Conservation (phyloP, 2,329 filamentous ascomycete genomes). For the Xylaria sp. region DNA sequence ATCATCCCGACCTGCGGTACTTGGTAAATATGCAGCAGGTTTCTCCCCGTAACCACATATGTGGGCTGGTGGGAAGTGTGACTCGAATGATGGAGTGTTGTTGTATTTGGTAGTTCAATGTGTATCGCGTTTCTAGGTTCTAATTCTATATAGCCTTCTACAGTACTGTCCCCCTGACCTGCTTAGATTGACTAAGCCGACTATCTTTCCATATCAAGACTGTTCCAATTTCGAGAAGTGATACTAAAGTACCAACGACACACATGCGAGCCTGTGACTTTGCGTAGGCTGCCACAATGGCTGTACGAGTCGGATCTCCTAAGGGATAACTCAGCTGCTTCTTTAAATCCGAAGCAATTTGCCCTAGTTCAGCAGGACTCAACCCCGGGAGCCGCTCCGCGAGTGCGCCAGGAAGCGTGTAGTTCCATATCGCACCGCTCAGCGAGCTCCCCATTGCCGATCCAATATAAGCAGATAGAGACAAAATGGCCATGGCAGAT, state of each 20-base stretch:
- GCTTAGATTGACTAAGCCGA: conserved; percentile 40
- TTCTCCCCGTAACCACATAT: neutral
- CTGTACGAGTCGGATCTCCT: conserved; percentile 41
- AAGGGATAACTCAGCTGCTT: conserved; percentile 44
- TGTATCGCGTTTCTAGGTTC: neutral
- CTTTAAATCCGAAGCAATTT: conserved; percentile 42
- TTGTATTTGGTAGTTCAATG: neutral
- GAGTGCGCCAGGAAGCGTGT: conserved; percentile 42
- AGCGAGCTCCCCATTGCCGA: conserved; percentile 50
- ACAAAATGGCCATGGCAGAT: conserved; percentile 52
- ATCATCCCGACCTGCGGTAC: neutral
- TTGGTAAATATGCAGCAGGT: too few relatives aligned
- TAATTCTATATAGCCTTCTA: conserved; percentile 23
- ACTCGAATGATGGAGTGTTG: neutral
- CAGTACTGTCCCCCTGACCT: conserved; percentile 44
- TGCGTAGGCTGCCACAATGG: conserved; percentile 44
- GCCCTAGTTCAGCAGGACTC: conserved; percentile 33
- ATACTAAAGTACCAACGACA: conserved; percentile 40
- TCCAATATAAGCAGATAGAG: conserved; percentile 44
- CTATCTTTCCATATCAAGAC: conserved; percentile 43
- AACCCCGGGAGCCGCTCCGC: conserved; percentile 37
- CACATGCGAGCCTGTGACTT: conserved; percentile 46
- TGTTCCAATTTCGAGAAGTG: conserved; percentile 40
- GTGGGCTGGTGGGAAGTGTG: neutral
- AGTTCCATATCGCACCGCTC: conserved; percentile 52